phyloP scores from a whole-genome alignment of 2,329 filamentous ascomycete species.

The Periconia sp. region DNA sequence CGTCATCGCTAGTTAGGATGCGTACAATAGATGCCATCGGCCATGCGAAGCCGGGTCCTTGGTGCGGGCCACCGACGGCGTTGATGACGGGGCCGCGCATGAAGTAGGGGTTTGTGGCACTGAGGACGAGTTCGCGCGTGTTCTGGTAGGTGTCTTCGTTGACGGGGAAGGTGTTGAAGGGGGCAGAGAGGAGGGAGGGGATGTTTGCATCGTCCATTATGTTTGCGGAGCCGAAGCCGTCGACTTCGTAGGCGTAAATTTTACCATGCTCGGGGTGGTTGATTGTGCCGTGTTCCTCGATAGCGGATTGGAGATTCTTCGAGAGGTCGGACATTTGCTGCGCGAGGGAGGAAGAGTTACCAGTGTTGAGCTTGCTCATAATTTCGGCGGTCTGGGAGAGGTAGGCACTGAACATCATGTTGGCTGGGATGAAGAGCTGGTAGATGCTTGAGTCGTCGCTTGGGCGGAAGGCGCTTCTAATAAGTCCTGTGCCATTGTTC shows the following conservation, averaged over 20 bases:
- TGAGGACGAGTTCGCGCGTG: slow-evolving; percentile 54
- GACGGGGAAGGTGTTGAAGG: slow-evolving; percentile 65
- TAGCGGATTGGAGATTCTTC: slow-evolving; percentile 47
- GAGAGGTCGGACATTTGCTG: slow-evolving; percentile 64
- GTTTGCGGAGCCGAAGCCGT: slow-evolving; percentile 56
- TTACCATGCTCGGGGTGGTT: slow-evolving; percentile 43
- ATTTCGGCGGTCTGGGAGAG: slow-evolving; percentile 61
- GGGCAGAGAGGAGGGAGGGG: slow-evolving; percentile 69
- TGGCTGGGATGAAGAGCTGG: slow-evolving; percentile 57
- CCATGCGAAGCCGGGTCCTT: slow-evolving; percentile 56
- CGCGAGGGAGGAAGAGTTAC: slow-evolving; percentile 58
- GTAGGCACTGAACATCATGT: slow-evolving; percentile 76
- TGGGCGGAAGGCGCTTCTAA: slow-evolving; percentile 58
- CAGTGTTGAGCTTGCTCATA: slow-evolving; percentile 55
- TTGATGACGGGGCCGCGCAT: slow-evolving; percentile 57
- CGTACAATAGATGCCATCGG: slow-evolving; percentile 60
- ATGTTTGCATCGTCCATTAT: slow-evolving; percentile 78
- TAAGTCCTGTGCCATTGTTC: slow-evolving; percentile 55
- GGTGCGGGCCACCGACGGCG: slow-evolving; percentile 57
- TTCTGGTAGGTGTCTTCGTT: slow-evolving; percentile 52
- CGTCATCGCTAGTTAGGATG: slow-evolving; percentile 56
- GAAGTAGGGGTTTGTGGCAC: slow-evolving; percentile 56
- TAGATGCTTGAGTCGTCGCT: slow-evolving; percentile 59
- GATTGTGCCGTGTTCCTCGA: slow-evolving; percentile 54
- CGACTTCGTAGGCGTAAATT: slow-evolving; percentile 57